phyloP scores from a whole-genome alignment of 345 rosid species.

The Pugionium dolabratum region DNA sequence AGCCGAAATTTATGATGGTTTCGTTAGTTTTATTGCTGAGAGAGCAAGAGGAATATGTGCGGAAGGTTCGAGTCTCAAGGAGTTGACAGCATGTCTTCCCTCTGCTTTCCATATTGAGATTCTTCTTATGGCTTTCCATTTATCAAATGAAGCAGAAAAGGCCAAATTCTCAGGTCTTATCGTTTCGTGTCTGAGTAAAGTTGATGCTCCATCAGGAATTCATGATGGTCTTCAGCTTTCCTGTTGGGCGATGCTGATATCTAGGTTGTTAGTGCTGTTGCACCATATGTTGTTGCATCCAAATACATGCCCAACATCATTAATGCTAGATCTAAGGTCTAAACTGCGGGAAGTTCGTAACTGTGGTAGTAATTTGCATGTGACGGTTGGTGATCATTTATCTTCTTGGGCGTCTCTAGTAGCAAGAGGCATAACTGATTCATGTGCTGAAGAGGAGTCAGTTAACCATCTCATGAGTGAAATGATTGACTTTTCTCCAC shows the following conservation, averaged over 20 bases:
- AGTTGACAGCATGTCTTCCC: constrained; percentile 72
- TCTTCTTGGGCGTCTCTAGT: constrained; percentile 71
- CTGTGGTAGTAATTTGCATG: constrained; percentile 46
- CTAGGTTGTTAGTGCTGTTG: constrained; percentile 79
- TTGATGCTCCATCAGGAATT: constrained; percentile 49
- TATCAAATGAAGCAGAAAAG: constrained; percentile 78
- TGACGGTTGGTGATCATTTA: constrained; percentile 51
- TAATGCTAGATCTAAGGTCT: constrained; percentile 67
- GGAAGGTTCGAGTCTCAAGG: constrained; percentile 57
- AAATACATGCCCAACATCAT: constrained; percentile 62
- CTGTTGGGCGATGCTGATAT: constrained; percentile 82
- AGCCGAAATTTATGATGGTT: constrained; percentile 57
- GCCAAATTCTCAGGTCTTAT: constrained; percentile 54
- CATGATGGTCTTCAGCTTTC: constrained; percentile 55
- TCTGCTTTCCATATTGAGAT: constrained; percentile 86
- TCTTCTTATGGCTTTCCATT: constrained; percentile 87
- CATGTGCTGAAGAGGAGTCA: constrained; percentile 65
- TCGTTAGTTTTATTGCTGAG: constrained; percentile 58
- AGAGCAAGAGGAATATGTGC: constrained; percentile 54
- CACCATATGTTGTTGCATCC: constrained; percentile 82
- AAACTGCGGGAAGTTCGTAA: constrained; percentile 73
- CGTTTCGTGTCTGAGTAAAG: constrained; percentile 51
- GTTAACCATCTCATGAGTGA: constrained; percentile 58
- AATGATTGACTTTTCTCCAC: constrained; percentile 62
- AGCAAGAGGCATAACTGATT: constrained; percentile 50